Evolutionary conservation across 192 early-diverging fungal species (phyloP).

Genomic region (Oehlia diaphana): DNA sequence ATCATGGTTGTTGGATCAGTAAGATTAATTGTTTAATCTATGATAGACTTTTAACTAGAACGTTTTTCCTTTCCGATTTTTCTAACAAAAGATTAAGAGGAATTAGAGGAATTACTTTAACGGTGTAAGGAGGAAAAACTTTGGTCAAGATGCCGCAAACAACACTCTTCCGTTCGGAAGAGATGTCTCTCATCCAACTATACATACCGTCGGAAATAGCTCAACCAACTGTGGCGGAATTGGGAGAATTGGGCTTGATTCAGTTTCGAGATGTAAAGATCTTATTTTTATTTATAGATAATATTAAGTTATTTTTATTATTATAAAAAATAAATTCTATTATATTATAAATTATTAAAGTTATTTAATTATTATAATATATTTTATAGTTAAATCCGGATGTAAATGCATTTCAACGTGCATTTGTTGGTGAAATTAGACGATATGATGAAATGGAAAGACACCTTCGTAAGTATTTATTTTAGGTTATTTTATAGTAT

Average conservation of each 20-base stretch:
- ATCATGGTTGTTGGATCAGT: too few relatives aligned
- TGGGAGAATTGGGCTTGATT: constrained; percentile 92
- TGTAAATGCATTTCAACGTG: constrained; percentile 95
- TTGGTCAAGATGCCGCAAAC: constrained; percentile 43
- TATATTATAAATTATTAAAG: too few relatives aligned
- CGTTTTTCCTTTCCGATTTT: too few relatives aligned
- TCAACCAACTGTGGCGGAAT: constrained; percentile 86
- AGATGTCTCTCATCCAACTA: constrained; percentile 93
- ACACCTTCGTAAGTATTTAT: constrained; percentile 72
- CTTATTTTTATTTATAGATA: neutral
- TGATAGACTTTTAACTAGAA: too few relatives aligned
- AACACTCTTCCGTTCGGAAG: constrained; percentile 86
- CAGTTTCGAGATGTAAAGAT: constrained; percentile 90
- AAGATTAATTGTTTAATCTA: too few relatives aligned
- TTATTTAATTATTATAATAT: neutral
- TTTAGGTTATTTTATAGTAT: neutral
- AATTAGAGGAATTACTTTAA: too few relatives aligned
- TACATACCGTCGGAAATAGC: constrained; percentile 96
- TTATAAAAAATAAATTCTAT: neutral
- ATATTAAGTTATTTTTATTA: neutral
- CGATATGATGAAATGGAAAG: constrained; percentile 97
- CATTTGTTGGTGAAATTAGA: constrained; percentile 93
- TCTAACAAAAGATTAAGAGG: too few relatives aligned
- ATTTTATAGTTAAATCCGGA: constrained; percentile 78
- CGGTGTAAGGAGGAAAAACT: too few relatives aligned